These are phyloP conservation scores for Tuber microsphaerosporum DNA, from an alignment of 495 filamentous ascomycete species.

Conservation along the genomic window DNA sequence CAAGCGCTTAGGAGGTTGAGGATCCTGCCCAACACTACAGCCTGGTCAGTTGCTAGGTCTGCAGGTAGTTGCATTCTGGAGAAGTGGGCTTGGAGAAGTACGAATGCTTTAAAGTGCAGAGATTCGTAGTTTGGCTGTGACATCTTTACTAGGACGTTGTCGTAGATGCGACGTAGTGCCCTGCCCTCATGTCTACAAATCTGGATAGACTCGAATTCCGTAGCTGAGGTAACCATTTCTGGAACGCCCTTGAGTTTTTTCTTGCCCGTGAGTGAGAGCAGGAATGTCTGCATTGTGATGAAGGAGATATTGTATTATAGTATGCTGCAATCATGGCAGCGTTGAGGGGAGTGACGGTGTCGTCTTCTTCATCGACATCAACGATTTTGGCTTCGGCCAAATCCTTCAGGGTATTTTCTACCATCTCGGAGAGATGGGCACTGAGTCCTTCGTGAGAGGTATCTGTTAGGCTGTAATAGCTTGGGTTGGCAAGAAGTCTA, in stretches of 20 bases:
- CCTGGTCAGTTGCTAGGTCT: constrained; percentile 95
- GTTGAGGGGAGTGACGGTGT: constrained; percentile 80
- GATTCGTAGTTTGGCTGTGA: constrained; percentile 75
- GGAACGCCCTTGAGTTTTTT: constrained; percentile 93
- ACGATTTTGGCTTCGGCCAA: constrained; percentile 90
- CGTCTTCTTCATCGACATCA: constrained; percentile 93
- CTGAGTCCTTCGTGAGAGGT: constrained; percentile 88
- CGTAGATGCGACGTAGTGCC: constrained; percentile 85
- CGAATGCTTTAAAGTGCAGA: constrained; percentile 96
- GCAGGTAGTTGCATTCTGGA: constrained; percentile 91
- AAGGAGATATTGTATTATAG: constrained; percentile 95
- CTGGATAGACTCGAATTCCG: constrained; percentile 91
- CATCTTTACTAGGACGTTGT: constrained; percentile 92
- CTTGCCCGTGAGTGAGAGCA: constrained; percentile 77
- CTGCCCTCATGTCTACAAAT: constrained; percentile 89
- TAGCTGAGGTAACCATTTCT: constrained; percentile 94
- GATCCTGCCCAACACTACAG: constrained; percentile 75
- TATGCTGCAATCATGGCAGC: constrained; percentile 97
- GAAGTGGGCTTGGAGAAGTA: constrained; percentile 94
- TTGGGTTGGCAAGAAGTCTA: constrained; percentile 87
- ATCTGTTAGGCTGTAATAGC: constrained; percentile 86
- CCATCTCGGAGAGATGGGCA: constrained; percentile 87
- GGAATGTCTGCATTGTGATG: constrained; percentile 98
- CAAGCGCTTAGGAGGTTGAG: constrained; percentile 81
- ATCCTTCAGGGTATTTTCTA: constrained; percentile 87